These are phyloP conservation scores for Candida sanyaensis DNA, from an alignment of 1,139 yeast genomes.

Conservation along the genomic window DNA sequence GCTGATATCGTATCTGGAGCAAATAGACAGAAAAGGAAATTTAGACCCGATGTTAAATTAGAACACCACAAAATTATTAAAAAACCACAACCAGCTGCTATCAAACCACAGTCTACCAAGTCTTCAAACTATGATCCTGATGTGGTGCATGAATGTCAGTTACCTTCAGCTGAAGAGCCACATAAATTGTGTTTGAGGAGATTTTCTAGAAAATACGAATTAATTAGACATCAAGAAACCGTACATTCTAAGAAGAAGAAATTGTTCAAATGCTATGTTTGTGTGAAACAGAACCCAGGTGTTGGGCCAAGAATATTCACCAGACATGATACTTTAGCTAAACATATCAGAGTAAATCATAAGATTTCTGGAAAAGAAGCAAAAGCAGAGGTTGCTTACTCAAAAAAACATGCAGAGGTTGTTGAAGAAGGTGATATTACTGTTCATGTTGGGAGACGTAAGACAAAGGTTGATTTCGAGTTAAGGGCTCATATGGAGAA, in stretches of 20 bases:
- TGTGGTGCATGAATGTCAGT: constrained; percentile 50
- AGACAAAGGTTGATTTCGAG: constrained; percentile 51
- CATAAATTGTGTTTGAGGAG: constrained; percentile 71
- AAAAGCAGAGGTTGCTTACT: constrained; percentile 51
- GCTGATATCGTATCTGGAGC: constrained; percentile 25
- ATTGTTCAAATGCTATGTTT: constrained; percentile 82
- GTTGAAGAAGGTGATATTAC: constrained; percentile 47
- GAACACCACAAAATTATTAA: constrained; percentile 18
- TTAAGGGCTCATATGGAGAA: constrained; percentile 50
- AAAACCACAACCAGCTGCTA: constrained; percentile 29
- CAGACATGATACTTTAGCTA: constrained; percentile 90
- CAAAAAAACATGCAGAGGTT: constrained; percentile 50
- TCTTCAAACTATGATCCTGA: constrained; percentile 53
- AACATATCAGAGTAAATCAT: constrained; percentile 91
- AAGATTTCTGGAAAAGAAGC: constrained; percentile 69
- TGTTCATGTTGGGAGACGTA: constrained; percentile 50
- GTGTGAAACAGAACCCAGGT: constrained; percentile 62
- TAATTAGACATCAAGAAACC: constrained; percentile 93
- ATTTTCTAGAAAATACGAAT: constrained; percentile 91
- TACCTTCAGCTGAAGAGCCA: constrained; percentile 49
- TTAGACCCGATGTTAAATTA: constrained; percentile 14
- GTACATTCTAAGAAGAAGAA: constrained; percentile 89
- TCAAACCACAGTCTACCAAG: constrained; percentile 26
- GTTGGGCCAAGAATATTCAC: constrained; percentile 75
- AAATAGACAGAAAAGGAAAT: constrained; percentile 23